These are phyloP conservation scores for Amphicarpaea edgeworthii DNA, from an alignment of 306 rosid species.

Conservation along the genomic window DNA sequence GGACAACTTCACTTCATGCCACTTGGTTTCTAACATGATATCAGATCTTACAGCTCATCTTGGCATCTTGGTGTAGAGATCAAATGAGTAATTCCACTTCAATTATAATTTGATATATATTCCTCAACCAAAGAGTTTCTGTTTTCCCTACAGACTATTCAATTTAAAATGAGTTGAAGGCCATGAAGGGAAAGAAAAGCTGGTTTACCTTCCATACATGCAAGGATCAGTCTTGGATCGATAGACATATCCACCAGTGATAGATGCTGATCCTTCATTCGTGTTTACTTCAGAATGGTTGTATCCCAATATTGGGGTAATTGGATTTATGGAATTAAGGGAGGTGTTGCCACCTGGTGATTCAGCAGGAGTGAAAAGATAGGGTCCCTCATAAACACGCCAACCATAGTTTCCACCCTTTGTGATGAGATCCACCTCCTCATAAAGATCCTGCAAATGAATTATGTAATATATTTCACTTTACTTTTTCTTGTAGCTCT, in stretches of 20 bases:
- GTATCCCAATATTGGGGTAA: slow-evolving; percentile 80
- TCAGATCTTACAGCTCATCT: too few relatives aligned
- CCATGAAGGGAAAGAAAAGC: neutral
- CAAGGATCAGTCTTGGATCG: slow-evolving; percentile 90
- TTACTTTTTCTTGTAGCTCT: neutral
- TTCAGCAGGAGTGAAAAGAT: slow-evolving; percentile 43
- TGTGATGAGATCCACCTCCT: slow-evolving; percentile 89
- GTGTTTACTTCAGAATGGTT: slow-evolving; percentile 74
- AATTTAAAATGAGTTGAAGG: neutral
- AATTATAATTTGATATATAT: neutral
- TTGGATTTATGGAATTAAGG: slow-evolving; percentile 56
- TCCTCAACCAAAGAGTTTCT: neutral
- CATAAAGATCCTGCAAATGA: slow-evolving; percentile 71
- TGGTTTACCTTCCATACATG: slow-evolving; percentile 80
- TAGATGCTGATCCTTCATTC: slow-evolving; percentile 84
- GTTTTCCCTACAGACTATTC: neutral
- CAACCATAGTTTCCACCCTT: slow-evolving; percentile 98
- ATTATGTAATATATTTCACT: slow-evolving; percentile 4
- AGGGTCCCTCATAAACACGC: slow-evolving; percentile 83
- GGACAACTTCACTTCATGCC: too few relatives aligned
- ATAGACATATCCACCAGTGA: slow-evolving; percentile 85
- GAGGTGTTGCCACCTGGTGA: slow-evolving; percentile 72
- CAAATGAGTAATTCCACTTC: too few relatives aligned
- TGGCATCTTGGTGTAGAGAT: too few relatives aligned
- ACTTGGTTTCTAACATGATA: too few relatives aligned